phyloP scores from a whole-genome alignment of 2,329 filamentous ascomycete genomes.

The Pyrenophora graminea region DNA sequence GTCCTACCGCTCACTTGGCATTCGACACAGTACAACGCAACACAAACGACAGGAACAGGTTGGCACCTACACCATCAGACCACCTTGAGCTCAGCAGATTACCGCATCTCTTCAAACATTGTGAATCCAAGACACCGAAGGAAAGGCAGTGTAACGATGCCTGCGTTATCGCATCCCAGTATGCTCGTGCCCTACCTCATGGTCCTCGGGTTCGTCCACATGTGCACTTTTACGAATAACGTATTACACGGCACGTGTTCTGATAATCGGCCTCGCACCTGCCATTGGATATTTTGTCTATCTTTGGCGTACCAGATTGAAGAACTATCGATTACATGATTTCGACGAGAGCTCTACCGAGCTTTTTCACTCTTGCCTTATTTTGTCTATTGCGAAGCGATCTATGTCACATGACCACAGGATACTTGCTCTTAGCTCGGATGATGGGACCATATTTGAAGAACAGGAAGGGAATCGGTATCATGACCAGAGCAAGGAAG shows the following conservation, averaged over 20 bases:
- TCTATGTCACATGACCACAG: conserved; percentile 4
- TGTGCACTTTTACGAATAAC: not conserved
- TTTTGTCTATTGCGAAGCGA: not conserved
- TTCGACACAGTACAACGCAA: not conserved
- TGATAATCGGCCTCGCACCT: not conserved
- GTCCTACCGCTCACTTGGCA: not conserved
- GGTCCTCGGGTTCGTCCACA: not conserved
- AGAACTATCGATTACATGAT: too few relatives aligned
- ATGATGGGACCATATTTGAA: conserved; percentile 34
- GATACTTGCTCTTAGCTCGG: conserved; percentile 31
- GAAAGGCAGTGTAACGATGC: not conserved
- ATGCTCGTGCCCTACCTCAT: not conserved
- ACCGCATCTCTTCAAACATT: too few relatives aligned
- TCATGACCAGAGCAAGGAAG: conserved; percentile 44
- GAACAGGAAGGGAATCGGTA: conserved; percentile 37
- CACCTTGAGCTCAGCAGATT: too few relatives aligned
- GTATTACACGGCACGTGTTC: not conserved
- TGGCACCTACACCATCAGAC: too few relatives aligned
- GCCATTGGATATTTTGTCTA: not conserved
- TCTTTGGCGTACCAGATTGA: too few relatives aligned
- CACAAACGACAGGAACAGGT: not conserved
- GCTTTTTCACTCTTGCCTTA: too few relatives aligned
- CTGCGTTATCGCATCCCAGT: not conserved
- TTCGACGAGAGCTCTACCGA: too few relatives aligned
- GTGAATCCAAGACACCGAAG: too few relatives aligned